These are phyloP conservation scores for Fraxinus sp. DNA, from an alignment of 305 asterid genomes.

Conservation along the genomic window DNA sequence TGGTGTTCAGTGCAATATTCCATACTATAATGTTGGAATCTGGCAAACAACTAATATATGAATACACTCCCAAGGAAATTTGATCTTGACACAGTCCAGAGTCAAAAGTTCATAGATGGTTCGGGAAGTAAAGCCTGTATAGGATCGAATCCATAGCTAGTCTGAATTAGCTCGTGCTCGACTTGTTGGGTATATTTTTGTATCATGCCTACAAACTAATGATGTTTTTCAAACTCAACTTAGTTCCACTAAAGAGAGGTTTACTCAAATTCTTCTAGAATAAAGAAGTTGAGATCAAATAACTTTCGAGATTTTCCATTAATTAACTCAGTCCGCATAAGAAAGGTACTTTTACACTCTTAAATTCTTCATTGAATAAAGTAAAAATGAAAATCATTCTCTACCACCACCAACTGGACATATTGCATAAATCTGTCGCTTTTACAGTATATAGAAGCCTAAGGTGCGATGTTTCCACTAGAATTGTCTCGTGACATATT, in stretches of 20 bases:
- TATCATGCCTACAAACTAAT: not conserved
- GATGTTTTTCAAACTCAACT: not conserved
- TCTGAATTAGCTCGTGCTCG: not conserved
- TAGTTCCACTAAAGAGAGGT: not conserved
- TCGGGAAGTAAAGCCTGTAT: not conserved
- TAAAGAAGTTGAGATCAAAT: not conserved
- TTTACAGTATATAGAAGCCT: not conserved
- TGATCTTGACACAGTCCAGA: not conserved
- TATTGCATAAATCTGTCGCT: not conserved
- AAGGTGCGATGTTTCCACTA: not conserved
- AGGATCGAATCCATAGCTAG: not conserved
- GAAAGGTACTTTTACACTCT: not conserved
- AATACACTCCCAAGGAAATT: too few species aligned
- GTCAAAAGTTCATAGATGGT: not conserved
- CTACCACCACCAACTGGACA: not conserved
- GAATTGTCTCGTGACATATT: not conserved
- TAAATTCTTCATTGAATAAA: slow-evolving; percentile 3
- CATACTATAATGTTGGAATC: not conserved
- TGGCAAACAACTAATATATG: not conserved
- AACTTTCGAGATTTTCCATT: not conserved
- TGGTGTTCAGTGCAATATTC: not conserved
- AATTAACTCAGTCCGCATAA: not conserved
- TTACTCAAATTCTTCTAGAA: not conserved
- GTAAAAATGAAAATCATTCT: not conserved
- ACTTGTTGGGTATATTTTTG: not conserved